Evolutionary conservation across 768 basidiomycete genomes (phyloP).

Genomic region (Floccularia luteovirens): DNA sequence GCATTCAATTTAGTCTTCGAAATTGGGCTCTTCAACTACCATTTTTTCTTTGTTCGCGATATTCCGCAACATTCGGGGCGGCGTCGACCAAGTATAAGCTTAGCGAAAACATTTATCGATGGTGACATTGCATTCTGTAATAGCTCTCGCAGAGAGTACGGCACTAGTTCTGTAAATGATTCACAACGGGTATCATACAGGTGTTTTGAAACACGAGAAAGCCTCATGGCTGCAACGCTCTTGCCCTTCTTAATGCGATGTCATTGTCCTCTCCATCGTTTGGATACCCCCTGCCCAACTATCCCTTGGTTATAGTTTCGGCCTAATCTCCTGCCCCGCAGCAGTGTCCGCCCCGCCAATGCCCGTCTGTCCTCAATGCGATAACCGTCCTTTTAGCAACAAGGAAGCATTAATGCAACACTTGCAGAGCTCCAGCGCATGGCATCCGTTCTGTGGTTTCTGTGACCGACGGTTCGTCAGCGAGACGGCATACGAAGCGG

Average conservation of each 20-base stretch:
- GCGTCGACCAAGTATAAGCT: too few species aligned
- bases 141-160: not conserved
- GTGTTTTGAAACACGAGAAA: slow-evolving; percentile 6
- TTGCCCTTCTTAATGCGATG: not conserved
- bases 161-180: not conserved
- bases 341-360: slow-evolving; percentile 9
- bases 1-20: too few species aligned
- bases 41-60: too few species aligned
- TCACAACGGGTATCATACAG: not conserved
- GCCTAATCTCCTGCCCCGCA: not conserved
- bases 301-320: not conserved
- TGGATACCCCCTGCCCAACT: not conserved
- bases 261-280: not conserved
- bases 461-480: slow-evolving; percentile 29
- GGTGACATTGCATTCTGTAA: too few species aligned
- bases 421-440: slow-evolving; percentile 23
- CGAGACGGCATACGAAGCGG: slow-evolving; percentile 26
- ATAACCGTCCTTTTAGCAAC: slow-evolving; percentile 21
- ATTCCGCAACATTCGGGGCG: too few species aligned
- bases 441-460: slow-evolving; percentile 23
- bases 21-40: too few species aligned
- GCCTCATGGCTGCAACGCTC: slow-evolving; percentile 5
- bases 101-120: too few species aligned
- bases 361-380: slow-evolving; percentile 29
- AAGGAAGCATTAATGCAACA: slow-evolving; percentile 32